These are phyloP conservation scores for Ustilago tritici DNA, from an alignment of 1,284 basidiomycete species.

Conservation along the genomic window DNA sequence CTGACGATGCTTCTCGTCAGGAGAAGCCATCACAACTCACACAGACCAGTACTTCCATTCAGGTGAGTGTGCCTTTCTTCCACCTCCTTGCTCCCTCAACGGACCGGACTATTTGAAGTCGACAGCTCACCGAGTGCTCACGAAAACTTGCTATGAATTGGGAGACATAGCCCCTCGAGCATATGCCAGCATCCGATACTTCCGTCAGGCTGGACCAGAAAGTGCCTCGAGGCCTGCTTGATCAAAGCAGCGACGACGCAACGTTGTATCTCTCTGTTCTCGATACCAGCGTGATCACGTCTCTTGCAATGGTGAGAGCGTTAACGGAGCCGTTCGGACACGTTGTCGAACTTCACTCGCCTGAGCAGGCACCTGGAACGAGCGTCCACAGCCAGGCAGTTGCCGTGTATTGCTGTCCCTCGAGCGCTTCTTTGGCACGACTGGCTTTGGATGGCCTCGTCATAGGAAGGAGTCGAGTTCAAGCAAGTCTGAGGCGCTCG, in stretches of 20 bases:
- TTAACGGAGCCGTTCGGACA: conserved; percentile 41
- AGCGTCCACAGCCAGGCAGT: neutral
- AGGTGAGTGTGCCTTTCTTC: conserved; percentile 16
- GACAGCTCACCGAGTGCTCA: neutral
- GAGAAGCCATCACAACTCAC: neutral
- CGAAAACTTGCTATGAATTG: neutral
- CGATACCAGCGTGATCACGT: conserved; percentile 24
- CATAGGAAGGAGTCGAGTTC: conserved; percentile 19
- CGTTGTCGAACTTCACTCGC: conserved; percentile 7
- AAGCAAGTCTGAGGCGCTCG: conserved; percentile 5
- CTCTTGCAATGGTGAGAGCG: conserved; percentile 25
- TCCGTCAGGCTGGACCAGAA: neutral
- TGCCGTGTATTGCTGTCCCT: conserved; percentile 31
- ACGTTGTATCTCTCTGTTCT: conserved; percentile 20
- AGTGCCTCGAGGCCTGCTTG: neutral
- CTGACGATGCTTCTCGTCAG: conserved; percentile 1
- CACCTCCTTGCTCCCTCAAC: neutral
- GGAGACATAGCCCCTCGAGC: neutral
- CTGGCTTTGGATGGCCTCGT: conserved; percentile 26
- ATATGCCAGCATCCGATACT: neutral
- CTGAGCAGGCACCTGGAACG: neutral
- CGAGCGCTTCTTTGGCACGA: conserved; percentile 30
- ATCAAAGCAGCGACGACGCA: neutral
- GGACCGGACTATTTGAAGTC: neutral
- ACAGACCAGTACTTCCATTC: neutral